Percentiles rank a stretch among this genome's conserved stretches.
phyloP scores from a whole-genome alignment of 2,329 filamentous ascomycete species.

The Pochonia chlamydosporia region DNA sequence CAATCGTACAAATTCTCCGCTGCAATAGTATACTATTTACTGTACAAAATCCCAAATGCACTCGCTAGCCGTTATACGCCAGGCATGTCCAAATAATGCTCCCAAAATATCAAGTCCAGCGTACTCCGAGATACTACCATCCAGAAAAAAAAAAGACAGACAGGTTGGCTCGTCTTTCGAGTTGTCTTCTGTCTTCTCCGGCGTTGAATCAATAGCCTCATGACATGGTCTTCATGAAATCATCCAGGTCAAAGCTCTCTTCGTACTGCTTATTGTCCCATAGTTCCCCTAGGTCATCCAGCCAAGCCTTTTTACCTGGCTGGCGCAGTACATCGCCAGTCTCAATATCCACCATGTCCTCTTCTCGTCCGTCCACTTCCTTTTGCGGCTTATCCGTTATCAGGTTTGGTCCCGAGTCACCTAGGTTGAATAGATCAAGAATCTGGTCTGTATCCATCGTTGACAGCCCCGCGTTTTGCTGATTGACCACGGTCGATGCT shows the following conservation, averaged over 20 bases:
- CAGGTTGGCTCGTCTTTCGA: background rate
- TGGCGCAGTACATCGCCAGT: constrained; percentile 88
- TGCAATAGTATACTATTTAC: background rate
- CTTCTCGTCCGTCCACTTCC: constrained; percentile 57
- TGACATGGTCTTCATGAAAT: constrained; percentile 92
- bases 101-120: background rate
- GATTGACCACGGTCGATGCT: constrained; percentile 95
- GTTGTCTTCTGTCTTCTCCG: background rate
- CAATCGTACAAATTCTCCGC: constrained; percentile 4
- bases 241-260: constrained; percentile 94
- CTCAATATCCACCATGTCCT: constrained; percentile 89
- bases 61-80: constrained; percentile 1
- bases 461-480: constrained; percentile 89
- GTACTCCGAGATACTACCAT: background rate
- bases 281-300: constrained; percentile 90
- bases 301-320: constrained; percentile 92
- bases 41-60: constrained; percentile 1
- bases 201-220: constrained; percentile 17
- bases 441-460: constrained; percentile 99
- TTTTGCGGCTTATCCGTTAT: constrained; percentile 56
- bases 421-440: constrained; percentile 89
- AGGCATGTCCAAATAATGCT: constrained; percentile 3
- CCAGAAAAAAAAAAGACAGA: background rate
- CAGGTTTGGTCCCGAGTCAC: constrained; percentile 66
- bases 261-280: constrained; percentile 98